Conservation (phyloP, 148 eudicot genomes). For the Simmondsia chinensis region DNA sequence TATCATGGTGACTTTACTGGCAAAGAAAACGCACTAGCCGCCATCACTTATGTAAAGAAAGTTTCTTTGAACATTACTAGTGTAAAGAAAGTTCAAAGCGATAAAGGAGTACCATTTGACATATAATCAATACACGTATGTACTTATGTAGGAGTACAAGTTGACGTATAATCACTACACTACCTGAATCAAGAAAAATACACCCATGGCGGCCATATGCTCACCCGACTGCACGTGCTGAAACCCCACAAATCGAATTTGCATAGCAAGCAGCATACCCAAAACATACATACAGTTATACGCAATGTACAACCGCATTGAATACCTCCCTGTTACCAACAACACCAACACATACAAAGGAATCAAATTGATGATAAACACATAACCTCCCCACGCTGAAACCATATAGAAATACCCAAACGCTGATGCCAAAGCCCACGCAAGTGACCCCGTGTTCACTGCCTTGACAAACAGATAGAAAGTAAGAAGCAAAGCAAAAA, state of each 20-base stretch:
- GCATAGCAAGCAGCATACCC: constrained; percentile 98
- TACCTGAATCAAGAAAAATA: constrained; percentile 98
- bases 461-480: constrained; percentile 96
- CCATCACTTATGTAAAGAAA: no score
- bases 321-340: constrained; percentile 81
- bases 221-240: constrained; percentile 99
- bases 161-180: no score
- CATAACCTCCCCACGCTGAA: constrained; percentile 99
- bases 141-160: no score
- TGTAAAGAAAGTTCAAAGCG: no score
- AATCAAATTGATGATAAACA: constrained; percentile 83
- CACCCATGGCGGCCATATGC: constrained; percentile 99
- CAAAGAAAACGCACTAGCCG: no score
- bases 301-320: constrained; percentile 92
- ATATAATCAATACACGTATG: no score
- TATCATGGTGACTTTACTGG: no score
- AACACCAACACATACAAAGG: constrained; percentile 89
- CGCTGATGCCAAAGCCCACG: constrained; percentile 84
- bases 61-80: no score
- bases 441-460: constrained; percentile 82
- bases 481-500: constrained; percentile 76
- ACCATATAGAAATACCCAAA: constrained; percentile 98
- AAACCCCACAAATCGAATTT: constrained; percentile 95
- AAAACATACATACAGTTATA: constrained; percentile 86
- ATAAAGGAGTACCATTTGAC: no score